Percentiles rank a stretch among this genome's conserved stretches.
These are phyloP conservation scores for Lagenidium sp. DNA, from an alignment of 352 stramenopile genomes.

Conservation along the genomic window DNA sequence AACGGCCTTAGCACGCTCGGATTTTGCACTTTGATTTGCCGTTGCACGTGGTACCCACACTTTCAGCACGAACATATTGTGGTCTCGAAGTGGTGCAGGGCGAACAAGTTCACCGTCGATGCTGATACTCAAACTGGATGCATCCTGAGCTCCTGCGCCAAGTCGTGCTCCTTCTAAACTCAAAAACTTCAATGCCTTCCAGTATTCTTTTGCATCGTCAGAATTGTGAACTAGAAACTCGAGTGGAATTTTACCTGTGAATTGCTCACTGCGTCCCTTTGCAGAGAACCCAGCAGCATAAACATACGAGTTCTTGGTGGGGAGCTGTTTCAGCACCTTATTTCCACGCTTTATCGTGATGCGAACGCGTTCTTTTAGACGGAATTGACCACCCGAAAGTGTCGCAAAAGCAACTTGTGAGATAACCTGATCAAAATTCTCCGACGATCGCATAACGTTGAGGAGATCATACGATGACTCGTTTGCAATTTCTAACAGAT, in stretches of 20 bases:
- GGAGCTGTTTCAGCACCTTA: slow-evolving; percentile 39
- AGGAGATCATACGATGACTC: slow-evolving; percentile 49
- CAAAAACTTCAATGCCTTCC: slow-evolving; percentile 64
- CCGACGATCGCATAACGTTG: slow-evolving; percentile 34
- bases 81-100: slow-evolving; percentile 40
- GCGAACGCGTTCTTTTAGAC: slow-evolving; percentile 29
- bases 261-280: slow-evolving; percentile 39
- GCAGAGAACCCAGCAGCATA: slow-evolving; percentile 51
- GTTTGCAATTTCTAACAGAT: slow-evolving; percentile 41
- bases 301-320: slow-evolving; percentile 45
- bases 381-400: slow-evolving; percentile 55
- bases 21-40: slow-evolving; percentile 31
- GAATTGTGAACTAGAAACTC: slow-evolving; percentile 29
- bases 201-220: slow-evolving; percentile 52
- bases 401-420: slow-evolving; percentile 70
- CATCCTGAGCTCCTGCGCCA: slow-evolving; percentile 22
- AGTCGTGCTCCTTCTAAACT: slow-evolving; percentile 53
- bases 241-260: slow-evolving; percentile 44
- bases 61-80: slow-evolving; percentile 61
- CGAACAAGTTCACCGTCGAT: slow-evolving; percentile 46
- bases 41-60: slow-evolving; percentile 54
- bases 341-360: slow-evolving; percentile 50
- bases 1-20: slow-evolving; percentile 52
- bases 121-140: slow-evolving; percentile 34
- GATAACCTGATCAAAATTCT: slow-evolving; percentile 68